Conservation (phyloP, 2,329 filamentous ascomycete species). For the Myrmaecium sp. region DNA sequence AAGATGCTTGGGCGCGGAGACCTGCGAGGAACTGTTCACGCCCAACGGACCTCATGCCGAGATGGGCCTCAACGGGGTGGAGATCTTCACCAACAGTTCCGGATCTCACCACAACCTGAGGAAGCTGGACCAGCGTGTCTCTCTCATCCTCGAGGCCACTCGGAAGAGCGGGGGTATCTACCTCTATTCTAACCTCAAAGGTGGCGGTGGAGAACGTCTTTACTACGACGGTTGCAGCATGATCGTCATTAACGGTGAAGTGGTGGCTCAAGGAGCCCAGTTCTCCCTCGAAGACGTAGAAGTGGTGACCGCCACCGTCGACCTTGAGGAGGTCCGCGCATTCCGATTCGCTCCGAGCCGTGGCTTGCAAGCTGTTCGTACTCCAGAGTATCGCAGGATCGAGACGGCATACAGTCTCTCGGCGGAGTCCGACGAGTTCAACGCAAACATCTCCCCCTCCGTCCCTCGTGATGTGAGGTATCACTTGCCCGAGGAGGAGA, state of each 20-base stretch:
- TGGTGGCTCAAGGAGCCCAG: conserved; percentile 48
- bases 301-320: conserved; percentile 38
- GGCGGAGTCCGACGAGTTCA: conserved; percentile 21
- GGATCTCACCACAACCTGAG: conserved; percentile 51
- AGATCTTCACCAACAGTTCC: conserved; percentile 51
- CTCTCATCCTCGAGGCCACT: conserved; percentile 50
- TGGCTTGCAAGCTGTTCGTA: conserved; percentile 38
- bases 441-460: conserved; percentile 30
- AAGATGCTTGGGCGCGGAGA: conserved; percentile 46
- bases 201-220: conserved; percentile 24
- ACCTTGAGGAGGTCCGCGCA: conserved; percentile 51
- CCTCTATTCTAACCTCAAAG: conserved; percentile 46
- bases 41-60: conserved; percentile 34
- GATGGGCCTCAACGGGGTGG: conserved; percentile 52
- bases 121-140: conserved; percentile 47
- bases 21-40: conserved; percentile 36
- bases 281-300: conserved; percentile 42
- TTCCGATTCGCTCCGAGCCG: conserved; percentile 40
- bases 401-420: conserved; percentile 29
- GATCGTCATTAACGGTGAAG: conserved; percentile 44
- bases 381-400: conserved; percentile 29
- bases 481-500: conserved; percentile 45
- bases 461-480: conserved; percentile 31
- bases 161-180: conserved; percentile 44
- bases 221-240: conserved; percentile 37